phyloP scores from a whole-genome alignment of 2,329 filamentous ascomycete genomes.

The Purpureocillium lavendulum region DNA sequence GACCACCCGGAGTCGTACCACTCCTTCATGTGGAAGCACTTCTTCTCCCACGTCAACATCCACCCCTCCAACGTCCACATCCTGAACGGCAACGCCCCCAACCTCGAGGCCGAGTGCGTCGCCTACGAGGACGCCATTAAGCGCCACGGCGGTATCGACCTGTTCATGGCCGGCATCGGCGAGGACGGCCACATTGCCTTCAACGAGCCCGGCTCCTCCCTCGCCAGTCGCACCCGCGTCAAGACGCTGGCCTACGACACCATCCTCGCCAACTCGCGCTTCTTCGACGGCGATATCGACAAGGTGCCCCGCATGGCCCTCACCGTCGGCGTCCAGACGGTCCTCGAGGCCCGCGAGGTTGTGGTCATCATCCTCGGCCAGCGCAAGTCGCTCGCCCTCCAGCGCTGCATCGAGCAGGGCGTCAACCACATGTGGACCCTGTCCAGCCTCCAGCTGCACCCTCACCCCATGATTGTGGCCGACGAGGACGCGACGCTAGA shows the following conservation, averaged over 20 bases:
- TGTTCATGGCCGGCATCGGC: slow-evolving; percentile 79
- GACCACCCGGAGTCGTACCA: slow-evolving; percentile 84
- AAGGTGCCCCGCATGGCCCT: slow-evolving; percentile 75
- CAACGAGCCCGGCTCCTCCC: slow-evolving; percentile 78
- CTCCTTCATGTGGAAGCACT: slow-evolving; percentile 88
- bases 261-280: slow-evolving; percentile 75
- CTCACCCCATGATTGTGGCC: slow-evolving; percentile 72
- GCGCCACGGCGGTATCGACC: slow-evolving; percentile 67
- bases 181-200: slow-evolving; percentile 85
- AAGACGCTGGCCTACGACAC: slow-evolving; percentile 86
- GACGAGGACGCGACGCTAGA: slow-evolving; percentile 73
- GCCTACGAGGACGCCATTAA: slow-evolving; percentile 74
- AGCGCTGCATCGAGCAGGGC: slow-evolving; percentile 72
- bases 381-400: slow-evolving; percentile 71
- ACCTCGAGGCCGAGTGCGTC: slow-evolving; percentile 68
- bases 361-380: slow-evolving; percentile 75
- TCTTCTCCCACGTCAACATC: slow-evolving; percentile 81
- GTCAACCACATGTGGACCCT: slow-evolving; percentile 91
- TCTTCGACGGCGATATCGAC: slow-evolving; percentile 67
- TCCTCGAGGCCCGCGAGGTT: slow-evolving; percentile 73
- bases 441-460: slow-evolving; percentile 71
- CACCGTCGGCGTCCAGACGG: slow-evolving; percentile 77
- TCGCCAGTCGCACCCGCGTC: slow-evolving; percentile 70
- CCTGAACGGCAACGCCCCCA: slow-evolving; percentile 69
- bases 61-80: slow-evolving; percentile 77